phyloP scores from a whole-genome alignment of 2,329 filamentous ascomycete species.

The Phaeoacremonium minimum region DNA sequence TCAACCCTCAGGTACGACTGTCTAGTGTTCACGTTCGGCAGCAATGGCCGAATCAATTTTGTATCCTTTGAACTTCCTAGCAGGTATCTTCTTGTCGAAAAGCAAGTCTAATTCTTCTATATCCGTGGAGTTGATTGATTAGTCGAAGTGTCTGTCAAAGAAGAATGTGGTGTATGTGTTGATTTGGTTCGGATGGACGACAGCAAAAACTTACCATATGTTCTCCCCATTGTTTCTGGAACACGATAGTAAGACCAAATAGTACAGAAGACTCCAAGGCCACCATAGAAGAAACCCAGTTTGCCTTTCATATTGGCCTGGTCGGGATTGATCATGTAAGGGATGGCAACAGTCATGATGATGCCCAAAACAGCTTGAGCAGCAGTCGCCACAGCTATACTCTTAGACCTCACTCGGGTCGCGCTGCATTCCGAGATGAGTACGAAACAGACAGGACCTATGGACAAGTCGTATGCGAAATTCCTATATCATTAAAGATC shows the following conservation, averaged over 20 bases:
- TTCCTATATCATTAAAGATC: no score
- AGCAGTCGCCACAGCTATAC: slow-evolving; percentile 37
- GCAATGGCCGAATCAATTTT: slow-evolving; percentile 27
- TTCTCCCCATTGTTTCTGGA: slow-evolving; percentile 20
- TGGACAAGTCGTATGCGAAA: slow-evolving; percentile 45
- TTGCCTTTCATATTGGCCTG: slow-evolving; percentile 38
- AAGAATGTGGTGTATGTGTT: no score
- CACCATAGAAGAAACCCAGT: slow-evolving; percentile 34
- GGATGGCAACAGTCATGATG: slow-evolving; percentile 36
- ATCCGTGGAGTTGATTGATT: no score
- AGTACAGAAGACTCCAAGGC: slow-evolving; percentile 27
- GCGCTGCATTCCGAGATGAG: slow-evolving; percentile 49
- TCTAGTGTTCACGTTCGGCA: no score
- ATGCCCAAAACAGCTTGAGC: slow-evolving; percentile 34
- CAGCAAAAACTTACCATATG: no score
- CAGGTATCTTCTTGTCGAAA: slow-evolving; percentile 3
- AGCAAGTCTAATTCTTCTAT: slow-evolving; percentile 5
- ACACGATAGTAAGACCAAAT: slow-evolving; percentile 28
- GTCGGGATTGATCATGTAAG: slow-evolving; percentile 38
- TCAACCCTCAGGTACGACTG: no score
- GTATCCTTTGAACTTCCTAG: slow-evolving; percentile 31
- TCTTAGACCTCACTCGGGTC: slow-evolving; percentile 38
- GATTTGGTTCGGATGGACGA: no score
- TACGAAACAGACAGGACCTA: slow-evolving; percentile 46
- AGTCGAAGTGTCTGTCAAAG: no score